Percentiles rank a stretch among this genome's conserved stretches.
Conservation (phyloP, 140 eudicot genomes). For the Artemisia princeps region DNA sequence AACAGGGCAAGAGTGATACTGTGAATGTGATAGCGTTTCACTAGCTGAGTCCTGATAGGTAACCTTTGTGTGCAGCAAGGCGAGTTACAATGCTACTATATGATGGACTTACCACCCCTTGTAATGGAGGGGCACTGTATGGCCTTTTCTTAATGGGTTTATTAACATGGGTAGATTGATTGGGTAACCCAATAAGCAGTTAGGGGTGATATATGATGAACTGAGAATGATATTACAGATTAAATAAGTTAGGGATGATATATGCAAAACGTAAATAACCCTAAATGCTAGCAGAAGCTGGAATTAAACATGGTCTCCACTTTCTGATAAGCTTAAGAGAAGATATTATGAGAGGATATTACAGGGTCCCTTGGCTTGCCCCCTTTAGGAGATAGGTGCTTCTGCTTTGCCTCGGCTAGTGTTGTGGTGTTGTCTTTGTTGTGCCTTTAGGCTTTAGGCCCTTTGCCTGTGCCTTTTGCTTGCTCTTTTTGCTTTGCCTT, state of each 20-base stretch:
- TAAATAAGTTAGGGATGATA: neutral
- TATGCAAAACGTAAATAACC: conserved; percentile 1
- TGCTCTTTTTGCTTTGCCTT: too few species aligned
- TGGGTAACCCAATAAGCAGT: neutral
- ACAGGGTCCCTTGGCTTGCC: too few species aligned
- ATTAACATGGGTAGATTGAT: neutral
- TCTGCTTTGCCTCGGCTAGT: too few species aligned
- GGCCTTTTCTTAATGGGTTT: neutral
- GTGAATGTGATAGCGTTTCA: neutral
- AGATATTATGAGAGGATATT: neutral
- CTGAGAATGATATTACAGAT: neutral
- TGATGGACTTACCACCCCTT: neutral
- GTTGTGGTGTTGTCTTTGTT: too few species aligned
- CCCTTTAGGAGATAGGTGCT: too few species aligned
- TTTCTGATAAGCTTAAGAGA: neutral
- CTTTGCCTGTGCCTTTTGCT: too few species aligned
- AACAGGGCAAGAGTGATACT: neutral
- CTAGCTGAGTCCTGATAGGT: neutral
- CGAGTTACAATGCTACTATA: neutral
- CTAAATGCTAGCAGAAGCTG: conserved; percentile 1
- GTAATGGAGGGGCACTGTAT: neutral
- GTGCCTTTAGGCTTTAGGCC: too few species aligned
- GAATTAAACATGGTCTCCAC: conserved; percentile 2
- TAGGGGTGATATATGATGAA: neutral
- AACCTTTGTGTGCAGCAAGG: neutral